These are phyloP conservation scores for Pinus albicaulis DNA, from an alignment of 75 land plant genomes.

Conservation along the genomic window DNA sequence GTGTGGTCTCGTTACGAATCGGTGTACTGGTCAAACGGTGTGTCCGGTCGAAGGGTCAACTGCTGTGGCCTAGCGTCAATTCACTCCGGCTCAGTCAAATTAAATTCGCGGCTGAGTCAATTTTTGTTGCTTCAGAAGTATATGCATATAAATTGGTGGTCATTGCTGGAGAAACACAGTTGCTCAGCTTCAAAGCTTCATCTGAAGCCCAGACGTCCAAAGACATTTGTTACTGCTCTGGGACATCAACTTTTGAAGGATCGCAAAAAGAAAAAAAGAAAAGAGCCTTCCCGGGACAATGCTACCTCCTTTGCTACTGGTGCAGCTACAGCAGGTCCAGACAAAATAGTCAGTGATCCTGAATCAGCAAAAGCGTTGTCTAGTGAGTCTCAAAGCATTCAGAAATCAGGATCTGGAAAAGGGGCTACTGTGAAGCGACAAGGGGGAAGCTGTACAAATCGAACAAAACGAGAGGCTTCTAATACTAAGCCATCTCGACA, in stretches of 20 bases:
- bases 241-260: conserved; percentile 82
- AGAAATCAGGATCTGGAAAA: conserved; percentile 36
- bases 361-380: conserved; percentile 32
- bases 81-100: no score
- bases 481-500: conserved; percentile 19
- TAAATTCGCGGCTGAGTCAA: no score
- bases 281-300: conserved; percentile 25
- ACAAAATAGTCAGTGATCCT: conserved; percentile 25
- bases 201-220: conserved; percentile 79
- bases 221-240: conserved; percentile 79
- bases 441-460: not conserved
- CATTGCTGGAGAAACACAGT: conserved; percentile 82
- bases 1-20: no score
- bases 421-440: conserved; percentile 29
- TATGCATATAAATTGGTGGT: no score
- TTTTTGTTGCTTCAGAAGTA: no score
- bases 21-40: no score
- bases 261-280: conserved; percentile 50
- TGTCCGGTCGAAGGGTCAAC: no score
- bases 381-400: conserved; percentile 40
- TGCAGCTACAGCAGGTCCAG: conserved; percentile 20
- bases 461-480: conserved; percentile 5
- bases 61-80: no score
- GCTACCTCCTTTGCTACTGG: conserved; percentile 13
- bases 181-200: conserved; percentile 88